Base-by-base conservation (phyloP, 371 early-diverging fungal genomes). In the Smittium culicis region DNA sequence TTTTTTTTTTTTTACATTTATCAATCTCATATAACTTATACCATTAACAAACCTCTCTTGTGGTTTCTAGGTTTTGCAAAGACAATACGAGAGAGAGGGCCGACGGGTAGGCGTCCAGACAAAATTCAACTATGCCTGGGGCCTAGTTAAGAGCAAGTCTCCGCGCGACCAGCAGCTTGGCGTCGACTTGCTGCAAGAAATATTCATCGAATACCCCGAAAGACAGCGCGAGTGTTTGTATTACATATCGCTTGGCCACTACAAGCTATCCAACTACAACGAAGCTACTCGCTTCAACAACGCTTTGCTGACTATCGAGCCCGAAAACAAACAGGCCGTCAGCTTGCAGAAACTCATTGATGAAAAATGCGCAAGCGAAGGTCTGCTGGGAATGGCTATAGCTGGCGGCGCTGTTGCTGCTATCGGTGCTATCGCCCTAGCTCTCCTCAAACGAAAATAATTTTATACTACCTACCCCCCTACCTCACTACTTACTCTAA, bases 121-220 rank as follows among this genome's bases (percentile, higher is more conserved):
- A 54, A 92, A 92, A 75, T 96, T 96, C 82, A 92, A 94, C 80
- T 92, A 90, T 72, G 94, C 96, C 2, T 96, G 95, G 94, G 94
- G 91, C 0, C 80, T 94, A 34, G 85, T 91, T 73, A 85, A 81
- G 75, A 87, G 88, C 71, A 80, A 74, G 64, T 73, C 74, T 33
- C 74, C 79, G 63, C 76, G 75, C 1, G 85, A 92, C 65, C 86
- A 91, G 64, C 81, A 85, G 61, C 74, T 80, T 28, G 96, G 93
- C 17, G 84, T 94, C 30, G 73, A 78, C 29, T 77, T 93, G n/a
- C 75, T 96, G 64, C 82, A 86, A 66, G 95, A 93, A 67, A 93
- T 95, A 34, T 91, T 91, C 75, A 77, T 80, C 20, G 88, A 91
- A 61, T 80, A 87, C 54, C 88, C 89, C 5, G 85, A 88, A 69